Conservation (phyloP, 2,329 filamentous ascomycete species). For the Xylariaceae sp. region DNA sequence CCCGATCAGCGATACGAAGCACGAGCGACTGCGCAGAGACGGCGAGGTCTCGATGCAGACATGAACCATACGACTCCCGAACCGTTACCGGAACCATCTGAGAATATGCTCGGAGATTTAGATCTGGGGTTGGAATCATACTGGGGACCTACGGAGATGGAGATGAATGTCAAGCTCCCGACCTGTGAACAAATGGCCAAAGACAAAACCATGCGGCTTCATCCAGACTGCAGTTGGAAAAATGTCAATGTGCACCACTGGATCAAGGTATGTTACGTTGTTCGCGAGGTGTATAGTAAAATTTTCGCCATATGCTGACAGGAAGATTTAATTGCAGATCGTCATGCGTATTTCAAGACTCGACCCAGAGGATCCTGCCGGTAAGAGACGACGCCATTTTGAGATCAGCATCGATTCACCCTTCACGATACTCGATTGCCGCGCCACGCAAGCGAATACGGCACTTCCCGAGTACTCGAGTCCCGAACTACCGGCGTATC, state of each 20-base stretch:
- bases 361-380: constrained; percentile 68
- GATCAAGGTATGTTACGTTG: constrained; percentile 67
- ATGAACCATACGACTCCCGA: constrained; percentile 37
- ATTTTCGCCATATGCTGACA: neutral
- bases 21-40: constrained; percentile 40
- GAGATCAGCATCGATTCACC: constrained; percentile 96
- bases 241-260: constrained; percentile 93
- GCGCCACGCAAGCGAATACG: constrained; percentile 86
- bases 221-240: constrained; percentile 89
- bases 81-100: constrained; percentile 48
- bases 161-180: constrained; percentile 87
- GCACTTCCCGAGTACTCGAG: constrained; percentile 71
- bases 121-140: constrained; percentile 64
- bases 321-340: constrained; percentile 49
- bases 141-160: constrained; percentile 86
- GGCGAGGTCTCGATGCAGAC: constrained; percentile 51
- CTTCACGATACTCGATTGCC: constrained; percentile 88
- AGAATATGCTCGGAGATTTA: constrained; percentile 76
- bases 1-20: constrained; percentile 44
- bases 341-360: constrained; percentile 86
- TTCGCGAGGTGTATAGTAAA: neutral
- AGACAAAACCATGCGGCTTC: constrained; percentile 59
- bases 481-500: constrained; percentile 47
- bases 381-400: constrained; percentile 75
- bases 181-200: constrained; percentile 82